Evolutionary conservation across 345 rosid species (phyloP).

Genomic region (Pelargonium nanum): DNA sequence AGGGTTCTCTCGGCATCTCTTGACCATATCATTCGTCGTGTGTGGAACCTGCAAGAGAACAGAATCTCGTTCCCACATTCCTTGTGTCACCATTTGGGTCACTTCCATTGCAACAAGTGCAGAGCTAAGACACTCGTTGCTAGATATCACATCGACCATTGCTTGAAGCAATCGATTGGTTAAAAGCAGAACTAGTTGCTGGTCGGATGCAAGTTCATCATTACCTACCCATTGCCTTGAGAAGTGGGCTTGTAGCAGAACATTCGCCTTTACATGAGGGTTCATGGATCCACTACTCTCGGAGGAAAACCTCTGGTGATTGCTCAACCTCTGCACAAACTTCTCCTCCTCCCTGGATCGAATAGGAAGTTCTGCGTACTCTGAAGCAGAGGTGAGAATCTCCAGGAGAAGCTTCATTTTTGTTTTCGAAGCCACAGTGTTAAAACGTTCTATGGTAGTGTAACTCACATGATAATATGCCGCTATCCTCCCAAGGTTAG

Average conservation of each 20-base stretch:
- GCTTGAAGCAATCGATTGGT: slow-evolving; percentile 78
- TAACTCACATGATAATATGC: slow-evolving; percentile 81
- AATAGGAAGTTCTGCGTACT: slow-evolving; percentile 66
- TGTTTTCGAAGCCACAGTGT: slow-evolving; percentile 73
- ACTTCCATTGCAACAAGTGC: slow-evolving; percentile 87
- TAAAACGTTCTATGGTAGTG: slow-evolving; percentile 89
- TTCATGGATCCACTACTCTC: slow-evolving; percentile 66
- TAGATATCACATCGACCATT: slow-evolving; percentile 82
- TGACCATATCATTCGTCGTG: slow-evolving; percentile 72
- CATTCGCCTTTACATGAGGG: slow-evolving; percentile 86
- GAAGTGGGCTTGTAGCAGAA: slow-evolving; percentile 86
- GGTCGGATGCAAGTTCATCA: slow-evolving; percentile 69
- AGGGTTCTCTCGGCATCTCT: slow-evolving; percentile 69
- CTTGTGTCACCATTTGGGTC: slow-evolving; percentile 94
- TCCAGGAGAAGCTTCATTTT: slow-evolving; percentile 93
- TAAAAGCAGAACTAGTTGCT: slow-evolving; percentile 67
- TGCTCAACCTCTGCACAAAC: slow-evolving; percentile 49
- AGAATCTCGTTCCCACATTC: slow-evolving; percentile 93
- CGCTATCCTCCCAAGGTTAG: slow-evolving; percentile 83
- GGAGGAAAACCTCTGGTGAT: slow-evolving; percentile 89
- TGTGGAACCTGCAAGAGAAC: slow-evolving; percentile 93
- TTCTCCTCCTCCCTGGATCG: slow-evolving; percentile 85
- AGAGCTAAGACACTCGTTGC: slow-evolving; percentile 84
- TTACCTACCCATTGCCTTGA: slow-evolving; percentile 67
- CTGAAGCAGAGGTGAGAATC: slow-evolving; percentile 81